Conservation (phyloP, 2,329 filamentous ascomycete species). For the Cercospora nicotianae region DNA sequence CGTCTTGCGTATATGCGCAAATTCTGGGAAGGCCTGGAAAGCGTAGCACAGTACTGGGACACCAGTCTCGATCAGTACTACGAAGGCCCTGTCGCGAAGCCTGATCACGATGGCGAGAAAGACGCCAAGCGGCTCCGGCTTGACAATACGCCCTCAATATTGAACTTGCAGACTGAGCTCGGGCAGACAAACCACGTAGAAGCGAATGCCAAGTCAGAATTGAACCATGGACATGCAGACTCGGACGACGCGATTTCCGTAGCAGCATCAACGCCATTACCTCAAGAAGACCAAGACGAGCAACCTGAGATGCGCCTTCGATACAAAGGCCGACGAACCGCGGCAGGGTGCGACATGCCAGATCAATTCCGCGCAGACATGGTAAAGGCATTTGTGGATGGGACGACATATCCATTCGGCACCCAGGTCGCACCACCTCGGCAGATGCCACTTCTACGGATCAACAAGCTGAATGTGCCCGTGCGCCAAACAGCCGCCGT, state of each 20-base stretch:
- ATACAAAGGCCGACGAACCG: constrained; percentile 61
- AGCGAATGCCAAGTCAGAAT: neutral
- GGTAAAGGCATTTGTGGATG: constrained; percentile 58
- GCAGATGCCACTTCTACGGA: constrained; percentile 47
- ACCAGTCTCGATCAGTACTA: constrained; percentile 58
- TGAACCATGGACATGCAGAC: neutral
- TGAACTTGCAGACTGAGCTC: constrained; percentile 13
- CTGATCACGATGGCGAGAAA: constrained; percentile 22
- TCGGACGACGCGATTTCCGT: neutral
- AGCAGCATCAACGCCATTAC: constrained; percentile 2
- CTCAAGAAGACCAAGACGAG: constrained; percentile 3
- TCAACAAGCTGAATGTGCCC: constrained; percentile 52
- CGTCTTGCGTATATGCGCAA: constrained; percentile 58
- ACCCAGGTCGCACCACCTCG: constrained; percentile 53
- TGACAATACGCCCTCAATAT: constrained; percentile 18
- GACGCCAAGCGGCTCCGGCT: constrained; percentile 31
- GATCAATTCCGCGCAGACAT: constrained; percentile 58
- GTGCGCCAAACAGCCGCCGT: constrained; percentile 58
- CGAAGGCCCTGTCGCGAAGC: constrained; percentile 30
- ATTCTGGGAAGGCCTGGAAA: constrained; percentile 61
- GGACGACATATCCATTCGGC: constrained; percentile 59
- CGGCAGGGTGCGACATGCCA: constrained; percentile 59
- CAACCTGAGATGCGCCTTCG: constrained; percentile 23
- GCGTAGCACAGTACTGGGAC: constrained; percentile 64
- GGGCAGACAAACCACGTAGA: neutral